A percentile compares a stretch with the other conserved stretches of the same genome.
These are phyloP conservation scores for Bacidia rubella DNA, from an alignment of 495 filamentous ascomycete species.

Conservation along the genomic window DNA sequence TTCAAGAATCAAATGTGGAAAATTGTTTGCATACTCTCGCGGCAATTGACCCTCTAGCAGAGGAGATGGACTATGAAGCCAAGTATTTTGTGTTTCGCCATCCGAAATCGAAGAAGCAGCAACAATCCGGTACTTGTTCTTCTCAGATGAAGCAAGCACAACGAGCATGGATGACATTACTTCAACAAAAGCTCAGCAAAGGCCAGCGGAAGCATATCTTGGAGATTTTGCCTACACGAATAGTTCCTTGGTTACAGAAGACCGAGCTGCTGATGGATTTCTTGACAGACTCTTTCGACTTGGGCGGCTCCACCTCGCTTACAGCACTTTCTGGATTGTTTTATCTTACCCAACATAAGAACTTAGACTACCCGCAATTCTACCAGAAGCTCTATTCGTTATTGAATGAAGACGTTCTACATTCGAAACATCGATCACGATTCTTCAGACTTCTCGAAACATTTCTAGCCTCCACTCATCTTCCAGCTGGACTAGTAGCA, in stretches of 20 bases:
- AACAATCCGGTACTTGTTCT: conserved; percentile 30
- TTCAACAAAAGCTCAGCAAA: conserved; percentile 47
- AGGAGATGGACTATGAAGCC: conserved; percentile 44
- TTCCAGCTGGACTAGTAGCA: conserved; percentile 79
- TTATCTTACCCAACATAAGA: conserved; percentile 82
- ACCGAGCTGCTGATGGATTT: conserved; percentile 95
- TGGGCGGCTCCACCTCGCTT: conserved; percentile 72
- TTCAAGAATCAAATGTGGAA: conserved; percentile 30
- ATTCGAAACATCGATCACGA: conserved; percentile 82
- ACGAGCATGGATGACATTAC: conserved; percentile 68
- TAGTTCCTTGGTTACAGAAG: conserved; percentile 77
- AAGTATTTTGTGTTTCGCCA: conserved; percentile 47
- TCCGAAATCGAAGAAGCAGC: conserved; percentile 52
- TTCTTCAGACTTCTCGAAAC: conserved; percentile 90
- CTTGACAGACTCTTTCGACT: conserved; percentile 78
- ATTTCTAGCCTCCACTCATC: conserved; percentile 83
- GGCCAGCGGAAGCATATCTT: conserved; percentile 72
- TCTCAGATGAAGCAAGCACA: conserved; percentile 49
- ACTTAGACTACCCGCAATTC: conserved; percentile 93
- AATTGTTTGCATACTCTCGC: conserved; percentile 49
- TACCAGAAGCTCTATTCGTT: conserved; percentile 88
- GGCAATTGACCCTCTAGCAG: conserved; percentile 46
- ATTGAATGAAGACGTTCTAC: conserved; percentile 68
- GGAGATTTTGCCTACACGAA: conserved; percentile 53
- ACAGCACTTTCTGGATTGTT: conserved; percentile 88